Evolutionary conservation across 441 rosid genomes (phyloP), one percentile per base, ranked within the genome.

Genomic region (Adansonia gregorii): DNA sequence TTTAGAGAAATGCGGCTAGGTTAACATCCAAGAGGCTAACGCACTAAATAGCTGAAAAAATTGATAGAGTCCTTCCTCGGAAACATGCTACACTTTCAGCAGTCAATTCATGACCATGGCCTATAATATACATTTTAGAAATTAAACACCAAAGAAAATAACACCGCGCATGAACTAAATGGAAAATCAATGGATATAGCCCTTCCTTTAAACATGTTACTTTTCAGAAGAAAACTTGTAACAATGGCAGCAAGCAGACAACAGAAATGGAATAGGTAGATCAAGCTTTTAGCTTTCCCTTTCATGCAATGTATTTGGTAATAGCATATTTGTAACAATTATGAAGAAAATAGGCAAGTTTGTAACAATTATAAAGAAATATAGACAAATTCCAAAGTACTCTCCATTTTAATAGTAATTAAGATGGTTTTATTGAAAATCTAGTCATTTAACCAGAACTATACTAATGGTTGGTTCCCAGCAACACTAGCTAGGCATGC

Each of bases 361-460:
- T 19, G 10, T 17, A 19, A 19, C 20, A n/a, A 20, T 58, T 59
- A 22, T 2, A 3, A 59, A 59, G 64, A 22, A 59, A 59, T 15
- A 59, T 35, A 35, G 27, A 19, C 27, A 59, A 59, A 22, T 59
- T 22, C 59, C 59, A 54, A 54, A 15, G 7, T 54, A 54, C n/a
- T 15, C 19, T 15, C 24, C 54, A 67, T 10, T 67, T 10, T 45
- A 45, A 54, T 19, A 67, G 19, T 9, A 58, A 58, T 20, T 45
- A 45, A 67, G 71, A 67, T 43, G 24, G 51, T 9, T 46, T 46
- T 19, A 20, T 20, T 67, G 17, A 45, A 67, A 67, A 67, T 69
- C 73, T 69, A 69, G 22, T 14, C 1, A 51, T 12, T 17, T 55
- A 67, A 20, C 55, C 55, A 67, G 14, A 43, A 66, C 52, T 17